These are phyloP conservation scores for Ilex asprella DNA, from an alignment of 257 asterid species.

Conservation along the genomic window DNA sequence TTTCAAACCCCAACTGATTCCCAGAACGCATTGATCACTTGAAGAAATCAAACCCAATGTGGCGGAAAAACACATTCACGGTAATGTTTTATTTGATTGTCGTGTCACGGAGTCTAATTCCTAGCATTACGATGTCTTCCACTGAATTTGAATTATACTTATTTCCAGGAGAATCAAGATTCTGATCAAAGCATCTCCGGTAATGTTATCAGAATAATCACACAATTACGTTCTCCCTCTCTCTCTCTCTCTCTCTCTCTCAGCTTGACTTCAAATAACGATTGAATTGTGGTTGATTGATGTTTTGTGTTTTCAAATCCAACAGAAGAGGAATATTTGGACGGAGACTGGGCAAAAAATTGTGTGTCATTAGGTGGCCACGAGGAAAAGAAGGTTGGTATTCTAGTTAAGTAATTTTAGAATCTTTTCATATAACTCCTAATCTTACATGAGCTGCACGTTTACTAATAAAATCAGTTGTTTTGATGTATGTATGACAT, in stretches of 20 bases:
- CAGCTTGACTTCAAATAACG: too few species aligned
- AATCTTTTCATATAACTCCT: too few species aligned
- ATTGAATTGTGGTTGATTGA: too few species aligned
- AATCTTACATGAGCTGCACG: too few species aligned
- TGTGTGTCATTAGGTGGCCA: constrained; percentile 25
- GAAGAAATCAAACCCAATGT: constrained; percentile 15
- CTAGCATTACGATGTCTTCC: constrained; percentile 11
- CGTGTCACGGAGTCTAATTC: background rate
- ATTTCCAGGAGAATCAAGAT: constrained; percentile 32
- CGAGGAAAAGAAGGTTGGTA: constrained; percentile 37
- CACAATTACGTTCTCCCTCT: too few species aligned
- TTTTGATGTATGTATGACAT: too few species aligned
- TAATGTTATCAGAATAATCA: constrained; percentile 14
- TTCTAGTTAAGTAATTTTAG: background rate
- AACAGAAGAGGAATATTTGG: constrained; percentile 48
- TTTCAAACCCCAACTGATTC: too few species aligned
- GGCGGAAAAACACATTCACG: constrained; percentile 28
- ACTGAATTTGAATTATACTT: constrained; percentile 12
- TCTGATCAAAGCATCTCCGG: constrained; percentile 84
- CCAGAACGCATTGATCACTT: too few species aligned
- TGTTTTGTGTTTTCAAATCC: constrained; percentile 1
- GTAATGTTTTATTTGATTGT: constrained; percentile 13
- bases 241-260: too few species aligned
- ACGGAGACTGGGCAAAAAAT: constrained; percentile 25
- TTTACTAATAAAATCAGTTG: too few species aligned